Evolutionary conservation across 75 land plant genomes (phyloP).

Genomic region (Adiantum capillusveneris): DNA sequence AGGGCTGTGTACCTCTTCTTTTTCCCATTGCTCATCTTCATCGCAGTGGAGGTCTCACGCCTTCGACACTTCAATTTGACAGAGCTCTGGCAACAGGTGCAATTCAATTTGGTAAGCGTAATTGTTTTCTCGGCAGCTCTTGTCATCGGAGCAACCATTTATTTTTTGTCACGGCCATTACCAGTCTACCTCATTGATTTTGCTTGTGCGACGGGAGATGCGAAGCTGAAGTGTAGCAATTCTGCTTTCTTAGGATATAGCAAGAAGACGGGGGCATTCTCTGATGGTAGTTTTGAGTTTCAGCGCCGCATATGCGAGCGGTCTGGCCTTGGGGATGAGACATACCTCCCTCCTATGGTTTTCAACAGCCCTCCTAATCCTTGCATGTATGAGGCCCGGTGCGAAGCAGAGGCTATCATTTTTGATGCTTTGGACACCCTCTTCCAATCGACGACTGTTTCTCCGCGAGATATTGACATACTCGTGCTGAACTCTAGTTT

Average conservation of each 20-base stretch:
- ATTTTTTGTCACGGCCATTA: conserved; percentile 26
- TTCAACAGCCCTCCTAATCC: conserved; percentile 29
- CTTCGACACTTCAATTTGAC: conserved; percentile 13
- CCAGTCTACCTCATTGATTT: conserved; percentile 55
- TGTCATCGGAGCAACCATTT: conserved; percentile 23
- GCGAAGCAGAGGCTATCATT: conserved; percentile 50
- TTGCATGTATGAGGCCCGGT: conserved; percentile 27
- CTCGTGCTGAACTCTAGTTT: conserved; percentile 44
- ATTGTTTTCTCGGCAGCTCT: conserved; percentile 22
- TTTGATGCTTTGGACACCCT: conserved; percentile 39
- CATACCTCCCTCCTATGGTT: conserved; percentile 39
- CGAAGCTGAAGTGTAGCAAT: conserved; percentile 13
- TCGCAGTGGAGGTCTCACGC: conserved; percentile 21
- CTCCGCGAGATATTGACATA: conserved; percentile 41
- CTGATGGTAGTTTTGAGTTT: conserved; percentile 31
- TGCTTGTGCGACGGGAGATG: conserved; percentile 29
- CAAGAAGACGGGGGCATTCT: conserved; percentile 22
- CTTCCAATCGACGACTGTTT: conserved; percentile 36
- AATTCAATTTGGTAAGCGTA: conserved; percentile 23
- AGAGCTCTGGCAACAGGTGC: conserved; percentile 26
- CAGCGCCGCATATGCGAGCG: conserved; percentile 42
- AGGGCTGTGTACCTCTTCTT: conserved; percentile 18
- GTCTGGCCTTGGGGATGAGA: conserved; percentile 45
- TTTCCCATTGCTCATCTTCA: conserved; percentile 14
- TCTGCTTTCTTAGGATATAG: conserved; percentile 21